Evolutionary conservation across 345 rosid genomes (phyloP).

Genomic region (Trapa bicornis): DNA sequence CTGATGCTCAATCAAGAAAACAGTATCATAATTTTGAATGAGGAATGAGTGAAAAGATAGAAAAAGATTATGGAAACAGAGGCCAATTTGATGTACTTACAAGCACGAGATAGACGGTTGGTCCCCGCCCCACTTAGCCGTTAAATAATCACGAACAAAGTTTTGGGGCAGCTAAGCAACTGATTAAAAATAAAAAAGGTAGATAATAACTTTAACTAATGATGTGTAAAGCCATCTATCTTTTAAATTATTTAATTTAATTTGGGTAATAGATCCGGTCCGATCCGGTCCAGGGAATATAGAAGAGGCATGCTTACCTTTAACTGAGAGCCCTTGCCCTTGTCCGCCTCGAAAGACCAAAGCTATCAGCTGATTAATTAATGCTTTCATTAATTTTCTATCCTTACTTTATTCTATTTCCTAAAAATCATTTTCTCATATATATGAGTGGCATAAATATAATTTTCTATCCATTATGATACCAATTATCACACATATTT

Average conservation of each 20-base stretch:
- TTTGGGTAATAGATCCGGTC: background rate
- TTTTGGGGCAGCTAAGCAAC: background rate
- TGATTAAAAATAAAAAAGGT: background rate
- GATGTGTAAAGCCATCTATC: too few species aligned
- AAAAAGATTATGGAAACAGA: background rate
- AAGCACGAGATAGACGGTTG: background rate
- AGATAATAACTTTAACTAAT: background rate
- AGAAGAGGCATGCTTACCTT: background rate
- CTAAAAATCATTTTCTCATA: too few species aligned
- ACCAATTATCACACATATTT: too few species aligned
- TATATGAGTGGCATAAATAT: too few species aligned
- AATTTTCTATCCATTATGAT: too few species aligned
- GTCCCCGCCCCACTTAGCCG: constrained; percentile 6
- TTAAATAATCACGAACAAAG: background rate
- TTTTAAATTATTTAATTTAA: background rate
- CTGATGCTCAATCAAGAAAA: too few species aligned
- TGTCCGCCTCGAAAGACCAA: background rate
- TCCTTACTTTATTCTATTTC: too few species aligned
- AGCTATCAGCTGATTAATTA: background rate
- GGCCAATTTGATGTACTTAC: background rate
- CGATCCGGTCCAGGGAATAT: background rate
- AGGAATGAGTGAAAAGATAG: background rate
- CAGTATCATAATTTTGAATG: too few species aligned
- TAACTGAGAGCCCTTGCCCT: background rate
- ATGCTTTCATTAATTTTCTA: background rate